Evolutionary conservation across 305 asterid genomes (phyloP), one percentile per base, ranked within the genome.

Genomic region (Fraxinus paxiana): DNA sequence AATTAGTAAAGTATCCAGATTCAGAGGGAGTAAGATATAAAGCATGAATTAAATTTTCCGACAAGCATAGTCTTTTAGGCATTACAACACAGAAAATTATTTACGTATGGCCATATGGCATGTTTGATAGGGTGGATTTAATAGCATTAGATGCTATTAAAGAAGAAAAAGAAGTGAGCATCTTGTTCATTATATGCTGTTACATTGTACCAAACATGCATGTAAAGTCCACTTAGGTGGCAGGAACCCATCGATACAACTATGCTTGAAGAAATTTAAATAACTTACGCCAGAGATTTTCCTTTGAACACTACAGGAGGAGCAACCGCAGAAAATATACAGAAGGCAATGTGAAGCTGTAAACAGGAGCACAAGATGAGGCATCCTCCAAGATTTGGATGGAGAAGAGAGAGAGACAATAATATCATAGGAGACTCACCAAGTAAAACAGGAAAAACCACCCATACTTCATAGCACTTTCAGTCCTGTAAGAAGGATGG

Each of bases 231-330:
- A 63, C 43, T 51, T 43, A 6, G 71, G 38, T 1, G 1, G 46
- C 6, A 41, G 18, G 72, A 51, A 31, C 20, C n/a, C n/a, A 0
- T 15, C 9, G 18, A 26, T 33, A 70, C 2, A 73, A 18, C 59
- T 70, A 54, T 15, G 75, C 43, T 43, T 54, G 5, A 56, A 75
- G 54, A 41, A 43, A 31, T 5, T 22, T 38, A 15, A 46, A 77
- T 77, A 82, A 89, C 97, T 92, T 82, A 94, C 97, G 97, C 82
- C 73, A 94, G 86, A 77, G 97, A 94, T 88, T 92, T 91, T 75
- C 98, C 98, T 82, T 89, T 89, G 89, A 93, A 92, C 70, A 93
- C 76, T 17, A 93, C 43, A 7, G 98, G 98, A 69, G 98, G 98
- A 0, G 98, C 98, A 84, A 93, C 91, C 8, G 97, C 89, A 59